These are phyloP conservation scores for Salmacisia buchloeana DNA, from an alignment of 1,284 basidiomycete species.

Conservation along the genomic window DNA sequence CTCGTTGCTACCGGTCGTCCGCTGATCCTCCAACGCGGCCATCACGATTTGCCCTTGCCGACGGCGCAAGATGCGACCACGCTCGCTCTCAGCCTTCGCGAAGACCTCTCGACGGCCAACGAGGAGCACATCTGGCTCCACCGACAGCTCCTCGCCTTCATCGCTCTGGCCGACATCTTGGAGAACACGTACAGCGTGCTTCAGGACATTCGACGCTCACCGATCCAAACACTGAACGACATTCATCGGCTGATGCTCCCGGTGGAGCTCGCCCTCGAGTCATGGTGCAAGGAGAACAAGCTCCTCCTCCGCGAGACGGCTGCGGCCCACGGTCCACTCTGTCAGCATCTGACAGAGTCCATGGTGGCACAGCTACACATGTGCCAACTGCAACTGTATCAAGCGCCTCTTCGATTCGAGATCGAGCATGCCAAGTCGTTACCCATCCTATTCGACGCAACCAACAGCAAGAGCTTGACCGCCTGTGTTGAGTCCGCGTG, in stretches of 20 bases:
- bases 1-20: neutral
- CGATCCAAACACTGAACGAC: neutral
- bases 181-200: constrained; percentile 4
- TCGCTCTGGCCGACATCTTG: constrained; percentile 7
- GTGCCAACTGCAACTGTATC: constrained; percentile 11
- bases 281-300: constrained; percentile 8
- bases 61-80: neutral
- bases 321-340: neutral
- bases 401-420: constrained; percentile 2
- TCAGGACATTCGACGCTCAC: neutral
- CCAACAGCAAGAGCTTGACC: neutral
- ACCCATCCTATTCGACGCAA: constrained; percentile 2
- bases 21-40: neutral
- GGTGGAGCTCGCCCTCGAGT: constrained; percentile 5
- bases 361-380: constrained; percentile 10
- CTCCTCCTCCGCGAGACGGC: constrained; percentile 6
- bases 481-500: constrained; percentile 15
- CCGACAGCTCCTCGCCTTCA: constrained; percentile 5
- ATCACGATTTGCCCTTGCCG: neutral
- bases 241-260: neutral
- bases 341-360: constrained; percentile 1
- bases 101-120: neutral
- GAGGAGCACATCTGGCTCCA: constrained; percentile 8
- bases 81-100: neutral
- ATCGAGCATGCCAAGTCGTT: neutral